phyloP scores from a whole-genome alignment of 2,329 filamentous ascomycete species.

The Lecanosticta acicola region DNA sequence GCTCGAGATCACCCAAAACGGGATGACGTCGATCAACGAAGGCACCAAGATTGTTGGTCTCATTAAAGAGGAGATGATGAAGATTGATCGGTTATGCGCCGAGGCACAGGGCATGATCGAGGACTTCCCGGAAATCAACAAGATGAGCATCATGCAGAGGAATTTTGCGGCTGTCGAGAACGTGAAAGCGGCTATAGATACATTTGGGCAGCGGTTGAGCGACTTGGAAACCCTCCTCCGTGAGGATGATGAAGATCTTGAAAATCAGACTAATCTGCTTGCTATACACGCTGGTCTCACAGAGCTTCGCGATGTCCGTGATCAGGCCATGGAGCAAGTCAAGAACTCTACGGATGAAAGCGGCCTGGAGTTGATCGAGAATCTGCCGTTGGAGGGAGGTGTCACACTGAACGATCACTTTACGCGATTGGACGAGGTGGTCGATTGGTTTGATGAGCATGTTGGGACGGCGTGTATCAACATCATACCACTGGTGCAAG shows the following conservation, averaged over 20 bases:
- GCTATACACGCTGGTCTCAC: slow-evolving; percentile 89
- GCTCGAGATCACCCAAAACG: slow-evolving; percentile 86
- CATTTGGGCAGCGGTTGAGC: slow-evolving; percentile 71
- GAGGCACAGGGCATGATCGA: slow-evolving; percentile 97
- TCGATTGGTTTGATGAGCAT: slow-evolving; percentile 95
- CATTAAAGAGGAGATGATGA: slow-evolving; percentile 98
- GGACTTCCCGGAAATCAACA: slow-evolving; percentile 89
- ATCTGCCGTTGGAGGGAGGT: slow-evolving; percentile 54
- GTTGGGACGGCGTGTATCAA: slow-evolving; percentile 84
- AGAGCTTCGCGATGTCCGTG: slow-evolving; percentile 83
- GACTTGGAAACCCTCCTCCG: slow-evolving; percentile 71
- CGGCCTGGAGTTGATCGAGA: slow-evolving; percentile 88
- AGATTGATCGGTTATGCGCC: slow-evolving; percentile 94
- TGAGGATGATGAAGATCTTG: slow-evolving; percentile 77
- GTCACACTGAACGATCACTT: slow-evolving; percentile 88
- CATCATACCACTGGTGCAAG: slow-evolving; percentile 77
- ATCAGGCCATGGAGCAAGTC: slow-evolving; percentile 96
- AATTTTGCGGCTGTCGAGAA: slow-evolving; percentile 92
- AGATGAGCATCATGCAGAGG: slow-evolving; percentile 87
- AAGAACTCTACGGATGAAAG: slow-evolving; percentile 75
- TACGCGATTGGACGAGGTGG: slow-evolving; percentile 72
- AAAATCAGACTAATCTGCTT: slow-evolving; percentile 88
- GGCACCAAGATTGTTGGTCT: slow-evolving; percentile 85
- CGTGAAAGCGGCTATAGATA: slow-evolving; percentile 87
- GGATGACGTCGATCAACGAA: slow-evolving; percentile 82